Evolutionary conservation across 1,284 basidiomycete species (phyloP).

Genomic region (Ustilago vetiveriae): DNA sequence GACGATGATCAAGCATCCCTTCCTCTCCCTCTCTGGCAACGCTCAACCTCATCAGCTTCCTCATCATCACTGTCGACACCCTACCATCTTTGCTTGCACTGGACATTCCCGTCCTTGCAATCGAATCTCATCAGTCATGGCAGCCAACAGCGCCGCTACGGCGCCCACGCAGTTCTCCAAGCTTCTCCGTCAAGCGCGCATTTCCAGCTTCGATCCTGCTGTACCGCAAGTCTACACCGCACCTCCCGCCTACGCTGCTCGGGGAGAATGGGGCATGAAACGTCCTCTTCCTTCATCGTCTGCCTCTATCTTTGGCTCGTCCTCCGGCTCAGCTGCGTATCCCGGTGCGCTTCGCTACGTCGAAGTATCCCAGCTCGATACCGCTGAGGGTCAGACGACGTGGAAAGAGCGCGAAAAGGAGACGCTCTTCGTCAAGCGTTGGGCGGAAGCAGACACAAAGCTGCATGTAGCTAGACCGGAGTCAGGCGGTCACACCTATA

Average conservation of each 20-base stretch:
- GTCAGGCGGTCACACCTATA: conserved; percentile 8
- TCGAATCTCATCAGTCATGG: conserved; percentile 4
- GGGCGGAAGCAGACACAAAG: conserved; percentile 53
- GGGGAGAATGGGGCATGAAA: conserved; percentile 64
- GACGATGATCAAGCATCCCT: no score
- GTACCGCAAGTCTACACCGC: conserved; percentile 60
- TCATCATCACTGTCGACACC: no score
- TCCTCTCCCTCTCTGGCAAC: background rate
- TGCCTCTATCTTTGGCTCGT: conserved; percentile 44
- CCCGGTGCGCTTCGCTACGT: conserved; percentile 56
- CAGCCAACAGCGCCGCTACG: conserved; percentile 29
- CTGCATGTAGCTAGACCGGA: conserved; percentile 37
- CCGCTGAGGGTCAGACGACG: conserved; percentile 50
- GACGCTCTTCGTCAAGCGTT: conserved; percentile 56
- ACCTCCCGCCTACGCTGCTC: conserved; percentile 52
- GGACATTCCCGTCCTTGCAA: background rate
- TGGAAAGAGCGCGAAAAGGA: conserved; percentile 60
- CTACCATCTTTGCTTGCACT: no score
- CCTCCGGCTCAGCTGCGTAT: conserved; percentile 46
- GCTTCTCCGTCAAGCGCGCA: conserved; percentile 53
- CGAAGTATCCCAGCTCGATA: conserved; percentile 52
- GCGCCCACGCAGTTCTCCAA: conserved; percentile 52
- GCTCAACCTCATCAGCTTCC: conserved; percentile 6
- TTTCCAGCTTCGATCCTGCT: conserved; percentile 56
- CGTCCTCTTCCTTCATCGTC: conserved; percentile 53